phyloP scores from a whole-genome alignment of 164 flowering plant species.

The Taxillus chinensis region DNA sequence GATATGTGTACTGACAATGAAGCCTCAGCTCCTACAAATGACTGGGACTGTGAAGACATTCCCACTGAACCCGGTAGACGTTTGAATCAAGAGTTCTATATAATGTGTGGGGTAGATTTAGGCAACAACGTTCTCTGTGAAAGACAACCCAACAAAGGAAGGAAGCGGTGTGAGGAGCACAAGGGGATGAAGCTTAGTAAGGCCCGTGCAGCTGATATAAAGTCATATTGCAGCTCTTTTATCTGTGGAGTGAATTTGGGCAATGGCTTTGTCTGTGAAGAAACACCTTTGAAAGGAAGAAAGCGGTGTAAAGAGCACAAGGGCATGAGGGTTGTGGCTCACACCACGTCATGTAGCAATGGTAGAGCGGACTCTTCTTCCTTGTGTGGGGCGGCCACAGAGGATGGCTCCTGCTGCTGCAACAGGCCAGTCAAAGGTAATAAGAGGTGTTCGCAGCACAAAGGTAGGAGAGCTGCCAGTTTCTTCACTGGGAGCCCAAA shows the following conservation, averaged over 20 bases:
- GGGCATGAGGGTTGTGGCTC: background rate
- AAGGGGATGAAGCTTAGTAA: conserved; percentile 26
- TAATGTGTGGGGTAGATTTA: conserved; percentile 25
- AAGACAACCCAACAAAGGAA: conserved; percentile 23
- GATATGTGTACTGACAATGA: background rate
- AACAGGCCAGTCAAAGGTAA: conserved; percentile 18
- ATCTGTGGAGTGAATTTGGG: background rate
- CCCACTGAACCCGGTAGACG: background rate
- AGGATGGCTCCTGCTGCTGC: conserved; percentile 21
- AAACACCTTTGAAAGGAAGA: background rate
- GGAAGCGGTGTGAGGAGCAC: conserved; percentile 42
- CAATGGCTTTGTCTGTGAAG: background rate
- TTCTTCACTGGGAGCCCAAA: background rate
- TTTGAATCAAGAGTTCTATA: background rate
- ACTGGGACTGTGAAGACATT: conserved; percentile 12
- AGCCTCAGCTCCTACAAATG: background rate
- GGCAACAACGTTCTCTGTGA: conserved; percentile 24
- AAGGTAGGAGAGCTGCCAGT: conserved; percentile 1
- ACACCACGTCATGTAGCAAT: background rate
- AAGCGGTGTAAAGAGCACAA: background rate
- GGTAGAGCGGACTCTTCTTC: background rate
- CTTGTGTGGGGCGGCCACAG: conserved; percentile 12
- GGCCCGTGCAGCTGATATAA: background rate
- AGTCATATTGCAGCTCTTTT: background rate
- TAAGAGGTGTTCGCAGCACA: conserved; percentile 9